These are phyloP conservation scores for Fusarium stilboides DNA, from an alignment of 2,329 filamentous ascomycete genomes.

Conservation along the genomic window DNA sequence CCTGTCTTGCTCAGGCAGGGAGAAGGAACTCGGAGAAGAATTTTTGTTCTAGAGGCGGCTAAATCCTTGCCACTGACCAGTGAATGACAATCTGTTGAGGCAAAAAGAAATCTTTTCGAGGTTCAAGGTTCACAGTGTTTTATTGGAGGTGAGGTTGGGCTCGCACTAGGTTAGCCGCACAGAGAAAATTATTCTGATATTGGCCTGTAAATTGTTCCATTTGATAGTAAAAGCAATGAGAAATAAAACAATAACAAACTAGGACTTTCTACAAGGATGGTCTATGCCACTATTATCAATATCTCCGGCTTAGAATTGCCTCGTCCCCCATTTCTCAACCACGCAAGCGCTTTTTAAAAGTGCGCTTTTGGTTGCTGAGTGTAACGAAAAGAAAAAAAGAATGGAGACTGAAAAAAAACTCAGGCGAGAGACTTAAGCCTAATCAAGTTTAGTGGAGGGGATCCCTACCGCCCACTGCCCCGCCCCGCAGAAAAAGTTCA, in stretches of 20 bases:
- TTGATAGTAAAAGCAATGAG: too few species aligned
- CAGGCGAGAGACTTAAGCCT: constrained; percentile 47
- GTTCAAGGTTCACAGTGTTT: constrained; percentile 25
- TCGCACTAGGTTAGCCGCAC: constrained; percentile 25
- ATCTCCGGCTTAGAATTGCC: constrained; percentile 38
- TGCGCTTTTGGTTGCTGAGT: constrained; percentile 29
- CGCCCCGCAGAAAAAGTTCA: constrained; percentile 54
- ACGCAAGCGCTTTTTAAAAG: constrained; percentile 23
- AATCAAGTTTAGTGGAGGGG: constrained; percentile 47
- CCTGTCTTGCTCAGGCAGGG: constrained; percentile 20
- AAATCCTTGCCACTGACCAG: constrained; percentile 36
- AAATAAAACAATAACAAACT: not conserved
- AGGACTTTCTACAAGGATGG: not conserved
- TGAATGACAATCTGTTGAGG: constrained; percentile 26
- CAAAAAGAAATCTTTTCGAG: constrained; percentile 18
- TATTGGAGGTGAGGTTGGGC: not conserved
- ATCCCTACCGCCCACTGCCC: constrained; percentile 46
- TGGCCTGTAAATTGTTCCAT: not conserved
- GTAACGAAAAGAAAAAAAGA: constrained; percentile 34
- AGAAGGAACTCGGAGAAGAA: constrained; percentile 21
- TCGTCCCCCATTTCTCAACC: constrained; percentile 43
- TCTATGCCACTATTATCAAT: constrained; percentile 11
- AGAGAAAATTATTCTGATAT: not conserved
- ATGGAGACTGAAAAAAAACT: constrained; percentile 51
- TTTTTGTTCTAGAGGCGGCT: constrained; percentile 34